Conservation (phyloP, 2,329 filamentous ascomycete genomes). For the Colletotrichum sublineola region DNA sequence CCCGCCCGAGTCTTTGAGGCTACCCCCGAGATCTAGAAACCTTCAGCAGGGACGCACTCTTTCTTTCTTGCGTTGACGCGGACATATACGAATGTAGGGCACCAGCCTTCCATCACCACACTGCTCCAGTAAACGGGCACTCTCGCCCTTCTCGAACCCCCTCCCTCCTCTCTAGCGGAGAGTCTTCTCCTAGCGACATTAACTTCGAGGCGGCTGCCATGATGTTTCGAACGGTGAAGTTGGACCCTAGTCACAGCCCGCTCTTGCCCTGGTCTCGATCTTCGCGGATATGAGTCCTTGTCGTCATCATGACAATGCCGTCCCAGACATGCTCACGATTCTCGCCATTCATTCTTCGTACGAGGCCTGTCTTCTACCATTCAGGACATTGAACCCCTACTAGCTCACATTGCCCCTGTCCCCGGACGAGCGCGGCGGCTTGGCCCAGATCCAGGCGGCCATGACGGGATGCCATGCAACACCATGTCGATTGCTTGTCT, state of each 20-base stretch:
- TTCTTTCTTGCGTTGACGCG: conserved; percentile 4
- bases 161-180: not conserved
- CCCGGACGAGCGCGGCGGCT: not conserved
- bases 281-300: conserved; percentile 1
- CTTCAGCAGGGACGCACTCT: conserved; percentile 2
- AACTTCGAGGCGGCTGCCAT: conserved; percentile 26
- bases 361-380: not conserved
- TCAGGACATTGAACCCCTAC: conserved; percentile 7
- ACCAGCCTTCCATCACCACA: conserved; percentile 8
- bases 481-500: conserved; percentile 13
- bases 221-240: conserved; percentile 13
- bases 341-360: not conserved
- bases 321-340: conserved; percentile 20
- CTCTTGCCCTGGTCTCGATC: conserved; percentile 17
- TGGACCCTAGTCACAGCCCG: conserved; percentile 18
- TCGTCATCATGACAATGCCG: conserved; percentile 16
- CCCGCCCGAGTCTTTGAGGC: conserved; percentile 1
- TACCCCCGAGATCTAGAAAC: not conserved
- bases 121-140: conserved; percentile 4
- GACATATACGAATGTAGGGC: conserved; percentile 14
- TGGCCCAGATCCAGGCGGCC: conserved; percentile 10
- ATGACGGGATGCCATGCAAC: conserved; percentile 18
- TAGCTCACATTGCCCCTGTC: conserved; percentile 9
- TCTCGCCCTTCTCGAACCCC: conserved; percentile 14
- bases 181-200: conserved; percentile 1